Conservation (phyloP, 177 flowering plant species). For the Tripterygium wilfordii region DNA sequence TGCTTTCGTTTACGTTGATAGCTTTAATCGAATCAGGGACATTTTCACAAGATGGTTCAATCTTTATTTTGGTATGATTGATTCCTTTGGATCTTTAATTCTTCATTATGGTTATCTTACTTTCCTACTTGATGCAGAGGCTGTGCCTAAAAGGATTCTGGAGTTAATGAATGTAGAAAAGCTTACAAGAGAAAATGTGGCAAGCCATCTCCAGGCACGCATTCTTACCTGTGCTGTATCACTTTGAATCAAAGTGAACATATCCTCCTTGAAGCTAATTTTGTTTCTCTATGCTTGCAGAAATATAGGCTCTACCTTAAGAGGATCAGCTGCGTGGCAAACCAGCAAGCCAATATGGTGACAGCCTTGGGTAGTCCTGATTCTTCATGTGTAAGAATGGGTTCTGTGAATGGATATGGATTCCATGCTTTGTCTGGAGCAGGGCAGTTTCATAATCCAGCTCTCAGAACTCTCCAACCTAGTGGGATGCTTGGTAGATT, state of each 20-base stretch:
- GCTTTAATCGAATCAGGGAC: too few relatives aligned
- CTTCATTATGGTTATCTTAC: not conserved
- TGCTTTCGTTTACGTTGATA: too few relatives aligned
- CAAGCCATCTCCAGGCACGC: not conserved
- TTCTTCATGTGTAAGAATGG: slow-evolving; percentile 20
- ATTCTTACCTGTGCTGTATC: not conserved
- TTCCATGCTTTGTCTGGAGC: slow-evolving; percentile 21
- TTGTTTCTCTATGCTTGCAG: slow-evolving; percentile 16
- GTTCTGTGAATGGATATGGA: slow-evolving; percentile 25
- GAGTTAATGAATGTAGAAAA: not conserved
- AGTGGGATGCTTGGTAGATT: slow-evolving; percentile 31
- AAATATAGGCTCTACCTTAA: slow-evolving; percentile 37
- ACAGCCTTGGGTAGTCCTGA: slow-evolving; percentile 32
- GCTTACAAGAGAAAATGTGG: too few relatives aligned
- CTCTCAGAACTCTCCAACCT: slow-evolving; percentile 22
- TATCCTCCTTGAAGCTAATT: not conserved
- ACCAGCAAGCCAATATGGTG: slow-evolving; percentile 35
- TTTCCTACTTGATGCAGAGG: not conserved
- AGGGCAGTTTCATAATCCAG: slow-evolving; percentile 17
- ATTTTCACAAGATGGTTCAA: too few relatives aligned
- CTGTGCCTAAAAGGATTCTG: not conserved
- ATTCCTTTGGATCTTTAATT: not conserved
- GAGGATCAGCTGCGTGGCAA: slow-evolving; percentile 25
- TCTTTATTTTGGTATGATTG: not conserved
- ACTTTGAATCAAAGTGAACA: not conserved